Evolutionary conservation across 2,329 filamentous ascomycete species (phyloP), one percentile per base, ranked within the genome.

Genomic region (Blastomyces gilchristii): DNA sequence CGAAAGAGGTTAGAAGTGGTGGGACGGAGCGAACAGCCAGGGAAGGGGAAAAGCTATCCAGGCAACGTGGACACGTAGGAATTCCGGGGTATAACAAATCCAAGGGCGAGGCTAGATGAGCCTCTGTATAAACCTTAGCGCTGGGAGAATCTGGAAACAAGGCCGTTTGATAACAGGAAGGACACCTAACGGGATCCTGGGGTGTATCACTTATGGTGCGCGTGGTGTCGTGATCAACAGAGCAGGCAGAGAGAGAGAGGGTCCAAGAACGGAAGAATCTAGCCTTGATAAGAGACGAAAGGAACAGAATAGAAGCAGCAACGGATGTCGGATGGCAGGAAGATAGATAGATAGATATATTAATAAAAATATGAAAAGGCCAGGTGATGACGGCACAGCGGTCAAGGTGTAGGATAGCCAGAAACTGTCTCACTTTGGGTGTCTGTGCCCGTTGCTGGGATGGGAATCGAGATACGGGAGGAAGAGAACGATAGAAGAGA

Each of bases 141-240:
- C 8, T 41, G n/a, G 18, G 54, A 57, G 11, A 57, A 12, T 25
- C 16, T 41, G 34, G 14, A 57, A 11, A 25, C 18, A 41, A 57
- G 54, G 54, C 11, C 54, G 54, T 25, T 57, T 39, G 54, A 57
- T 37, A 57, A 57, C 37, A 41, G 11, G n/a, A 37, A 57, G 31
- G 54, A 41, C 16, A 12, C 37, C 37, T 41, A 14, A 28, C 3
- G 54, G 37, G 54, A 14, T 12, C 11, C 11, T 14, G 8, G n/a
- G 18, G 6, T 3, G n/a, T 43, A 57, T 18, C 11, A 54, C 31
- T 34, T 18, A 37, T 18, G 53, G n/a, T 34, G 34, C 34, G 34
- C 34, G 34, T 2, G 34, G 37, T 57, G 18, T 22, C 18, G 34
- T 39, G 34, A 12, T 34, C n/a, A n/a, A 37, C 54, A 41, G n/a